Evolutionary conservation across 441 rosid species (phyloP).

Genomic region (Pelargonium myrrhifolium): DNA sequence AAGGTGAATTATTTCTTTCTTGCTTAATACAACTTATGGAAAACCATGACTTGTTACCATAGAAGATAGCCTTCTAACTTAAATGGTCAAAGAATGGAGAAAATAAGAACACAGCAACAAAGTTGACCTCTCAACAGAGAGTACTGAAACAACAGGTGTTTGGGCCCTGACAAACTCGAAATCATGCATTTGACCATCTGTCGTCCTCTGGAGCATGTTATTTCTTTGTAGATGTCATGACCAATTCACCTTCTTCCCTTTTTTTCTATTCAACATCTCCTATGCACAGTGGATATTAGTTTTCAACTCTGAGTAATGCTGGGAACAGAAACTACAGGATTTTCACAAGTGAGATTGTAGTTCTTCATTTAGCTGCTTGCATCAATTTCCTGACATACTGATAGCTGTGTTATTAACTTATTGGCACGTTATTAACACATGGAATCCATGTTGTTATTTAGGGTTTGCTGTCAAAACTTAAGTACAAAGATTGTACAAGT

Average conservation of each 20-base stretch:
- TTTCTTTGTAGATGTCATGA: neutral
- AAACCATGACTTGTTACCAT: neutral
- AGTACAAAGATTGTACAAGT: neutral
- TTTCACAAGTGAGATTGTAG: no score
- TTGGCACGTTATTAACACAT: neutral
- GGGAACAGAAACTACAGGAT: no score
- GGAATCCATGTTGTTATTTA: neutral
- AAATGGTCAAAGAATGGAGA: neutral
- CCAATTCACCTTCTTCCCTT: neutral
- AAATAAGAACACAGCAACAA: neutral
- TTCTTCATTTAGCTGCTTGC: no score
- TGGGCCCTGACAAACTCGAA: neutral
- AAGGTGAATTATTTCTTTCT: neutral
- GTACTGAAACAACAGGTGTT: neutral
- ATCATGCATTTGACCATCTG: neutral
- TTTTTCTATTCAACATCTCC: slow-evolving; percentile 1
- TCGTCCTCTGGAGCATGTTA: neutral
- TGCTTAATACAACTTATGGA: neutral
- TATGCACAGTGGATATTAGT: neutral
- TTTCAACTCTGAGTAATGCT: no score
- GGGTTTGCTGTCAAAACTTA: neutral
- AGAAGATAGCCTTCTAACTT: neutral
- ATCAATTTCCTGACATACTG: no score
- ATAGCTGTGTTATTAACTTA: no score
- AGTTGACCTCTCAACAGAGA: neutral